Conservation (phyloP, 2,329 filamentous ascomycete species). For the Apiospora phragmitis region DNA sequence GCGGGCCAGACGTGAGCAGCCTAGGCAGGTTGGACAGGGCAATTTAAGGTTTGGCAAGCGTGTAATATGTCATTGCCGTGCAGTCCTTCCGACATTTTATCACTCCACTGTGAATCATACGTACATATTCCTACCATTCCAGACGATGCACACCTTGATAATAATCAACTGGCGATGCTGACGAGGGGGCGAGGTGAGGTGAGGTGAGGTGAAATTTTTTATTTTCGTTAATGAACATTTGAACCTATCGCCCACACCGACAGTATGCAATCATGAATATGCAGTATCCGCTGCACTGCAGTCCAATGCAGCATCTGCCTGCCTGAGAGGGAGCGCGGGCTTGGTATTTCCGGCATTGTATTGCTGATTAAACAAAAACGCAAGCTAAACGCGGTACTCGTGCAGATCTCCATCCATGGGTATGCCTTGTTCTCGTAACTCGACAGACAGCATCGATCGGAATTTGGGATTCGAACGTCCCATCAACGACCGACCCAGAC, state of each 20-base stretch:
- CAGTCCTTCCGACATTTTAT: neutral
- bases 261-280: neutral
- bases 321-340: neutral
- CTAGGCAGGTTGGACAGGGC: constrained; percentile 1
- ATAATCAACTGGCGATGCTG: neutral
- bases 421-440: neutral
- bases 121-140: neutral
- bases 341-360: neutral
- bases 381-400: constrained; percentile 8
- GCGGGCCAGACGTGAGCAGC: neutral
- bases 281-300: constrained; percentile 2
- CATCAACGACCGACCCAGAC: constrained; percentile 5
- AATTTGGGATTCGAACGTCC: constrained; percentile 2
- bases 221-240: neutral
- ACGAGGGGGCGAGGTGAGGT: neutral
- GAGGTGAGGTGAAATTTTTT: neutral
- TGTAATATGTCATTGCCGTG: constrained; percentile 7
- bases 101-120: constrained; percentile 8
- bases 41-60: constrained; percentile 7
- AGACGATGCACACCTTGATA: constrained; percentile 1
- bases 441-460: neutral
- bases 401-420: constrained; percentile 3
- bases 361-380: neutral
- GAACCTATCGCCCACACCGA: neutral
- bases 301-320: neutral